These are phyloP conservation scores for Auricularia sp. DNA, from an alignment of 768 basidiomycete species.

Conservation along the genomic window DNA sequence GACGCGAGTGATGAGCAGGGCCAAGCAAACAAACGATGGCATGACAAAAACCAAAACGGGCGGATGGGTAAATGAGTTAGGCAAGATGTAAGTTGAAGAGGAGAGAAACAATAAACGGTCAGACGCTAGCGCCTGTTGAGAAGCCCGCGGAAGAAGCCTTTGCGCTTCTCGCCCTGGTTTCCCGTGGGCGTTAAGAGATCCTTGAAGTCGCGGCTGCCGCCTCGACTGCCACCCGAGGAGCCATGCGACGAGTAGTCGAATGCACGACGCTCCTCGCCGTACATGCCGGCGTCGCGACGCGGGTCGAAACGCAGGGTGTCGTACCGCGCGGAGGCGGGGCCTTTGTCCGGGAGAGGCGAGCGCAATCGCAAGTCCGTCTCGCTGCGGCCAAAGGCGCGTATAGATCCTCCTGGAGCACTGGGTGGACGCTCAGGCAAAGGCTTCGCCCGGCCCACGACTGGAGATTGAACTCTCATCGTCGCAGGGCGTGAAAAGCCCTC, in stretches of 20 bases:
- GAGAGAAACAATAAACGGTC: not conserved
- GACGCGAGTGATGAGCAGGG: too few species aligned
- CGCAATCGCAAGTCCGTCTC: not conserved
- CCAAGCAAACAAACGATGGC: too few species aligned
- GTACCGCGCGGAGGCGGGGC: not conserved
- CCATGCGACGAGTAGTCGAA: not conserved
- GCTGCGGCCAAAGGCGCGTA: not conserved
- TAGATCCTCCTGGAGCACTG: not conserved
- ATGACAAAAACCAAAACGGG: not conserved
- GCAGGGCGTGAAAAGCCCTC: not conserved
- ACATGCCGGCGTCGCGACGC: not conserved
- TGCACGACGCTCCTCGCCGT: not conserved
- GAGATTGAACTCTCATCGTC: not conserved
- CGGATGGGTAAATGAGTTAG: not conserved
- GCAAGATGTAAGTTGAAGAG: not conserved
- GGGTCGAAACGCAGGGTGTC: not conserved
- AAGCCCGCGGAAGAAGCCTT: slow-evolving; percentile 33
- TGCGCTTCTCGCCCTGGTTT: slow-evolving; percentile 20
- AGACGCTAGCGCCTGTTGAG: slow-evolving; percentile 26
- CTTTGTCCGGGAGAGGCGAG: not conserved
- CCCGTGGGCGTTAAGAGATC: slow-evolving; percentile 1
- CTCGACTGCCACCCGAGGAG: not conserved
- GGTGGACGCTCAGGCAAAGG: not conserved
- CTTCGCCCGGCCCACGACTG: not conserved
- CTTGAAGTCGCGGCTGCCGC: not conserved